Conservation (phyloP, 768 basidiomycete genomes). For the Lentinula sp. region DNA sequence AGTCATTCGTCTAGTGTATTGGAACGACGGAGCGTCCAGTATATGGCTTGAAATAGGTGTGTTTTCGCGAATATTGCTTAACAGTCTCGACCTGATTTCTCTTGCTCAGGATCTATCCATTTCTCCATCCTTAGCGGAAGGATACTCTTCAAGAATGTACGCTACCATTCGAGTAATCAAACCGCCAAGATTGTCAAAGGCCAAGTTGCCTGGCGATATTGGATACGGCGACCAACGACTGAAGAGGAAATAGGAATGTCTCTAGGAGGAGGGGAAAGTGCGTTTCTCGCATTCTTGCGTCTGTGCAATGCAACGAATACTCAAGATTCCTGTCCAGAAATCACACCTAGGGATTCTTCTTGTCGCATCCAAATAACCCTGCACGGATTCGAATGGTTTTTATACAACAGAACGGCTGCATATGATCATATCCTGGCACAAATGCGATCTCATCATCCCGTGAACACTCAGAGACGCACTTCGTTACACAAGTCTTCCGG, state of each 20-base stretch:
- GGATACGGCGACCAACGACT: constrained; percentile 78
- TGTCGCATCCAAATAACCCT: constrained; percentile 79
- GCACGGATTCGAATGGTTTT: constrained; percentile 88
- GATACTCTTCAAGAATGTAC: constrained; percentile 81
- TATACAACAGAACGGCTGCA: constrained; percentile 86
- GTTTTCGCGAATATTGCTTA: constrained; percentile 10
- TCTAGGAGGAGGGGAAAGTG: constrained; percentile 49
- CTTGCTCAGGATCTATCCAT: constrained; percentile 72
- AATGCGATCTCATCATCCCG: constrained; percentile 40
- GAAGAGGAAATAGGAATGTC: constrained; percentile 57
- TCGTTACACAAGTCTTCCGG: constrained; percentile 36
- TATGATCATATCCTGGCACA: constrained; percentile 84
- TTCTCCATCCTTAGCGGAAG: constrained; percentile 84
- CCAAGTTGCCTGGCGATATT: constrained; percentile 90
- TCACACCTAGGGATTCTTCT: constrained; percentile 37
- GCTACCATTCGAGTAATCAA: constrained; percentile 91
- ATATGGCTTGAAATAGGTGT: constrained; percentile 81
- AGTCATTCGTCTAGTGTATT: constrained; percentile 63
- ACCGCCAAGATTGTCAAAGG: constrained; percentile 80
- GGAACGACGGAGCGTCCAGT: constrained; percentile 74
- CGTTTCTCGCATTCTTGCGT: constrained; percentile 15
- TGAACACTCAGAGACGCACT: constrained; percentile 29
- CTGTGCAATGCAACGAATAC: constrained; percentile 4
- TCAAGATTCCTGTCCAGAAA: constrained; percentile 19
- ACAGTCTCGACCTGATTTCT: background rate